A percentile compares a stretch with the other conserved stretches of the same genome.
These are phyloP conservation scores for Fomitopsis schrenkii DNA, from an alignment of 1,284 basidiomycete species.

Conservation along the genomic window DNA sequence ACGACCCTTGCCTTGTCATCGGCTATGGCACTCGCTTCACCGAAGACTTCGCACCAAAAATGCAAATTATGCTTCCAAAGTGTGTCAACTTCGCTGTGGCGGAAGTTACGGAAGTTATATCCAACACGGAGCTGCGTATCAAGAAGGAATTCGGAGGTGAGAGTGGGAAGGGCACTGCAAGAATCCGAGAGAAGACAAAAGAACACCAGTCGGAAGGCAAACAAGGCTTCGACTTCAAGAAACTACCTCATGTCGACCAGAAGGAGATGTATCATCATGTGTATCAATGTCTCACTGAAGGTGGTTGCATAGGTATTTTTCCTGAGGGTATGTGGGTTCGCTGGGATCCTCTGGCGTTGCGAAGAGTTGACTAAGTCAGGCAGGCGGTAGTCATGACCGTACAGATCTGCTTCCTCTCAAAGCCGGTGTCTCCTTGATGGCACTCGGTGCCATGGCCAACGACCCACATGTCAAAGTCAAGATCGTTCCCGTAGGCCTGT, in stretches of 20 bases:
- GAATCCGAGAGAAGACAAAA: constrained; percentile 63
- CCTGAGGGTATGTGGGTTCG: constrained; percentile 72
- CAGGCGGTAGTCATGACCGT: constrained; percentile 95
- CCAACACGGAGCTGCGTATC: constrained; percentile 81
- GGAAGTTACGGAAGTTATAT: constrained; percentile 86
- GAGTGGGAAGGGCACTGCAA: constrained; percentile 70
- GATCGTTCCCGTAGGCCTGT: constrained; percentile 92
- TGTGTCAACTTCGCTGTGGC: constrained; percentile 74
- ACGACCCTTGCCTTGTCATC: constrained; percentile 76
- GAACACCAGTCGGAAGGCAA: constrained; percentile 52
- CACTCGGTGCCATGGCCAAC: constrained; percentile 94
- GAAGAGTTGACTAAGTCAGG: neutral
- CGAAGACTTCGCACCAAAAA: constrained; percentile 73
- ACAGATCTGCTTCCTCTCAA: constrained; percentile 94
- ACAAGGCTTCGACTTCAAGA: constrained; percentile 71
- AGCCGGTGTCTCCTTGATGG: constrained; percentile 96
- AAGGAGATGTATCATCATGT: constrained; percentile 94
- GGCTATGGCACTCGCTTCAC: constrained; percentile 83
- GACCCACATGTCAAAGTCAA: constrained; percentile 85
- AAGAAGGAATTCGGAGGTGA: constrained; percentile 91
- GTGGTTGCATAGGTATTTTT: constrained; percentile 93
- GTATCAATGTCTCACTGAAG: constrained; percentile 83
- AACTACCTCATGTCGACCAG: constrained; percentile 86
- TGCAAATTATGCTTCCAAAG: constrained; percentile 90
- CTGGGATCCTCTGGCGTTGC: neutral